Conservation (phyloP, 306 rosid genomes). For the Quercus rubra region DNA sequence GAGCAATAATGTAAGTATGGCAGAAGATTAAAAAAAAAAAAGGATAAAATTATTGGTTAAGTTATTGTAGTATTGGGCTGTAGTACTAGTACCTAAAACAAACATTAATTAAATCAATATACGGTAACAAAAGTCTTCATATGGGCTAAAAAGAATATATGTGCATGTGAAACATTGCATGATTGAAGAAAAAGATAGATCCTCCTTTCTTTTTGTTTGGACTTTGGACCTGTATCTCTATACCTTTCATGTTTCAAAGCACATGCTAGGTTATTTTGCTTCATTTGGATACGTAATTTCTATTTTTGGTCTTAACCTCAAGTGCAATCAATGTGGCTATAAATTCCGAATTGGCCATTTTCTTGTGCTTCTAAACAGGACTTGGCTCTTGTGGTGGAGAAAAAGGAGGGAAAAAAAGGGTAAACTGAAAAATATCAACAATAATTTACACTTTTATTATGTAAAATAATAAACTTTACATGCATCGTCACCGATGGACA, state of each 20-base stretch:
- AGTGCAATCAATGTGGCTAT: background rate
- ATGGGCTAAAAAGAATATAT: conserved; percentile 20
- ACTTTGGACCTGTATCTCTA: background rate
- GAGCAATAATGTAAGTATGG: conserved; percentile 1
- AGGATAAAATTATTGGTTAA: background rate
- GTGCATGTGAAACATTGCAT: conserved; percentile 33
- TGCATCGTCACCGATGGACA: no score
- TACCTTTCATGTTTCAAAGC: conserved; percentile 16
- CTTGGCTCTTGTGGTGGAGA: background rate
- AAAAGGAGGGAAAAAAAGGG: background rate
- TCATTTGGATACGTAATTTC: background rate
- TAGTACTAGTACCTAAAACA: background rate
- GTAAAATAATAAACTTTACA: no score
- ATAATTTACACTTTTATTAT: no score
- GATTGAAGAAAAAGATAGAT: background rate
- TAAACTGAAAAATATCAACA: background rate
- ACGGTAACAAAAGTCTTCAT: conserved; percentile 16
- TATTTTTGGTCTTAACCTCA: background rate
- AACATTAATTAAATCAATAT: background rate
- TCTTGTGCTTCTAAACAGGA: no score
- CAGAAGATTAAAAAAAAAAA: background rate
- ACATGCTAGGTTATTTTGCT: conserved; percentile 25
- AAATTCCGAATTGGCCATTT: no score
- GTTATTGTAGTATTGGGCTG: background rate
- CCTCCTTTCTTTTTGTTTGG: conserved; percentile 12